Percentiles rank a stretch among this genome's conserved stretches.
Conservation (phyloP, 228 moss, liverwort and hornwort genomes). For the Sphagnum magellanicum region DNA sequence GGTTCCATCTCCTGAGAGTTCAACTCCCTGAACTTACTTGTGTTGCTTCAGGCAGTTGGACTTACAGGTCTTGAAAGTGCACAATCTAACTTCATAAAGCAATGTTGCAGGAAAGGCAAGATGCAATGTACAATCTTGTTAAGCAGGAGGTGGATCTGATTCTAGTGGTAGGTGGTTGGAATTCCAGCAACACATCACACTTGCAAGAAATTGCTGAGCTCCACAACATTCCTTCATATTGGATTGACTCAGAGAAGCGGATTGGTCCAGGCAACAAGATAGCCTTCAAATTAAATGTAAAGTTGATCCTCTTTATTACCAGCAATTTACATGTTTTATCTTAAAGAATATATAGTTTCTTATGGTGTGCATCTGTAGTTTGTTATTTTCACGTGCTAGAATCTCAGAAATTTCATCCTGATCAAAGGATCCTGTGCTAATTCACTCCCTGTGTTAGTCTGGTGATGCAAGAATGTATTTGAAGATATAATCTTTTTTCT, state of each 20-base stretch:
- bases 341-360: too few species aligned
- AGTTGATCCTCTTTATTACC: not conserved
- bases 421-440: too few species aligned
- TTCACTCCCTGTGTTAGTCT: too few species aligned
- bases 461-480: too few species aligned
- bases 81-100: not conserved
- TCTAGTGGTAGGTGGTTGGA: conserved; percentile 97
- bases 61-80: too few species aligned
- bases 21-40: not conserved
- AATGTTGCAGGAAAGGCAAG: conserved; percentile 76
- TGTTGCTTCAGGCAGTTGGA: too few species aligned
- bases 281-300: conserved; percentile 73
- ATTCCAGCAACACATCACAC: conserved; percentile 92
- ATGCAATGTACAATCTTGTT: conserved; percentile 88
- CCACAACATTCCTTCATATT: conserved; percentile 80
- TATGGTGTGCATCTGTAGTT: too few species aligned
- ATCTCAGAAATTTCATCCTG: too few species aligned
- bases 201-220: conserved; percentile 95
- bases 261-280: conserved; percentile 82
- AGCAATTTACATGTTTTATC: too few species aligned
- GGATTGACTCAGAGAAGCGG: conserved; percentile 83
- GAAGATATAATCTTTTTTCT: too few species aligned
- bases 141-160: conserved; percentile 74
- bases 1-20: not conserved
- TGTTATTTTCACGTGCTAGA: too few species aligned